These are phyloP conservation scores for Suhomyces kilbournensis DNA, from an alignment of 805 yeast species.

Conservation along the genomic window DNA sequence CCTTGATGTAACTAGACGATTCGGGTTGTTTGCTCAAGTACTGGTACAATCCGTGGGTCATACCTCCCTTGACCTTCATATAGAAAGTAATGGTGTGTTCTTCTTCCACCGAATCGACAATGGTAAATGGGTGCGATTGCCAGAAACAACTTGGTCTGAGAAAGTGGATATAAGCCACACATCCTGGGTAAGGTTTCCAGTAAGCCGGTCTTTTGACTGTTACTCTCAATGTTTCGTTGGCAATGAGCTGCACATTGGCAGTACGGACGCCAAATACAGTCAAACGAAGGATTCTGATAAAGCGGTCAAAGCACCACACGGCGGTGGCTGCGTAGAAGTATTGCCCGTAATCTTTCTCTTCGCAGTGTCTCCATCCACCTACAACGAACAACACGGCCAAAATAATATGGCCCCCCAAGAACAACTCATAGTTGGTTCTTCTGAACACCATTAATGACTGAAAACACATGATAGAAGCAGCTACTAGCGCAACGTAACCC, in stretches of 20 bases:
- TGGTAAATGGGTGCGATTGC: slow-evolving; percentile 77
- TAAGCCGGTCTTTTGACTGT: slow-evolving; percentile 45
- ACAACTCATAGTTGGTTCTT: slow-evolving; percentile 51
- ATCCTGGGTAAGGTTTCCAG: slow-evolving; percentile 55
- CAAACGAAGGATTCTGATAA: slow-evolving; percentile 31
- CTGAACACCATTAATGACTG: slow-evolving; percentile 54
- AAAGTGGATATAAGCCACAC: slow-evolving; percentile 57
- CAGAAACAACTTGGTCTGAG: slow-evolving; percentile 50
- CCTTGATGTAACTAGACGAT: slow-evolving; percentile 27
- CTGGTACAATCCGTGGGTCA: slow-evolving; percentile 35
- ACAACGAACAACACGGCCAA: slow-evolving; percentile 44
- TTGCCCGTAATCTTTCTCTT: slow-evolving; percentile 20
- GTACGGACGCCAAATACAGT: slow-evolving; percentile 34
- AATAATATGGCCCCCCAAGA: slow-evolving; percentile 30
- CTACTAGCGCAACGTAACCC: slow-evolving; percentile 31
- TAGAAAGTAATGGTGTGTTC: slow-evolving; percentile 22
- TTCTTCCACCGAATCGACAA: slow-evolving; percentile 40
- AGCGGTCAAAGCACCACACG: slow-evolving; percentile 39
- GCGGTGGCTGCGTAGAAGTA: slow-evolving; percentile 31
- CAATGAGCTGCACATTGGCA: slow-evolving; percentile 35
- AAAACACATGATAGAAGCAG: slow-evolving; percentile 42
- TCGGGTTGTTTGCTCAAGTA: slow-evolving; percentile 32
- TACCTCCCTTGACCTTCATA: slow-evolving; percentile 37
- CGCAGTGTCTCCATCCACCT: slow-evolving; percentile 55
- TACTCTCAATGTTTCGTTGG: slow-evolving; percentile 49